Evolutionary conservation across 2,329 filamentous ascomycete genomes (phyloP).

Genomic region (Alternaria hordeiaustralica): DNA sequence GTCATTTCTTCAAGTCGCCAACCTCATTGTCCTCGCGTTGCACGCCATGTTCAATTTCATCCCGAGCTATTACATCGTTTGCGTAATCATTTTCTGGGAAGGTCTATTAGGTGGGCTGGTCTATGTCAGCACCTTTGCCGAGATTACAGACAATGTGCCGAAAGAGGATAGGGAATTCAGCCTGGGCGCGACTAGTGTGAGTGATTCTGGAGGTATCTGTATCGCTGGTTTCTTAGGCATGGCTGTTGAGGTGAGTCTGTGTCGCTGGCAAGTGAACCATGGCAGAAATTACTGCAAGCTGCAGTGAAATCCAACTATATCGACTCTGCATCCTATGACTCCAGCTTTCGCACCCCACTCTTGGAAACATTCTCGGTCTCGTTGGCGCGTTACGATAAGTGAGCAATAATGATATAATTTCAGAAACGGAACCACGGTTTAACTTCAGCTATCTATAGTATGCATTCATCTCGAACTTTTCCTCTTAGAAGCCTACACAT

Average conservation of each 20-base stretch:
- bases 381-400: neutral
- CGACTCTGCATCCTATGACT: neutral
- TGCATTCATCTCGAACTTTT: neutral
- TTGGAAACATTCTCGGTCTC: neutral
- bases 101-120: slow-evolving; percentile 88
- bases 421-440: neutral
- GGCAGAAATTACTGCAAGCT: slow-evolving; percentile 68
- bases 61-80: slow-evolving; percentile 70
- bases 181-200: slow-evolving; percentile 86
- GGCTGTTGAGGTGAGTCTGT: slow-evolving; percentile 79
- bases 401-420: neutral
- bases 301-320: slow-evolving; percentile 16
- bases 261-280: slow-evolving; percentile 81
- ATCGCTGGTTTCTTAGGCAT: slow-evolving; percentile 86
- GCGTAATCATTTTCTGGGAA: slow-evolving; percentile 89
- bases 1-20: slow-evolving; percentile 79
- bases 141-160: slow-evolving; percentile 84
- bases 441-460: neutral
- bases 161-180: slow-evolving; percentile 87
- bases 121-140: slow-evolving; percentile 88
- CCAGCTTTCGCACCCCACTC: neutral
- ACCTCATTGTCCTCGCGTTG: slow-evolving; percentile 73
- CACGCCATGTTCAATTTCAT: slow-evolving; percentile 70
- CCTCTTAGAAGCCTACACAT: neutral
- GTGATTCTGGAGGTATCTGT: slow-evolving; percentile 89